phyloP scores from a whole-genome alignment of 2,329 filamentous ascomycete genomes.

The Cercospora sp. region DNA sequence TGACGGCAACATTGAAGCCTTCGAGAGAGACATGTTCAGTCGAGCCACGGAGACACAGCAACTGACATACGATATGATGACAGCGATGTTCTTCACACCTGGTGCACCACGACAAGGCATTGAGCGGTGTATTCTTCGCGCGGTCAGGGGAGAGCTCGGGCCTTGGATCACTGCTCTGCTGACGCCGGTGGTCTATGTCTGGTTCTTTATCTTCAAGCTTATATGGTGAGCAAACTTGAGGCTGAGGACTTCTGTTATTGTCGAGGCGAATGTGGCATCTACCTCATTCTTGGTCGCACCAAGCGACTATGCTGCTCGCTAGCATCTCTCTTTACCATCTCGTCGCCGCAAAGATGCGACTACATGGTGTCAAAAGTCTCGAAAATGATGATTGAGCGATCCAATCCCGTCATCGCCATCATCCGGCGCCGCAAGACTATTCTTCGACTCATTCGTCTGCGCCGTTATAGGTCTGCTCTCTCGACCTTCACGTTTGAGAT shows the following conservation, averaged over 20 bases:
- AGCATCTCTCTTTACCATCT: background rate
- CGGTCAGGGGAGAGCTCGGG: constrained; percentile 28
- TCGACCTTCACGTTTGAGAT: constrained; percentile 37
- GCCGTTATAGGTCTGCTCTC: constrained; percentile 19
- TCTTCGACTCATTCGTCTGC: background rate
- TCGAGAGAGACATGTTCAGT: constrained; percentile 45
- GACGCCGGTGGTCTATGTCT: constrained; percentile 33
- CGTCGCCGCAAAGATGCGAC: background rate
- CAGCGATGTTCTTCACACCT: constrained; percentile 52
- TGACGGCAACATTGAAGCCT: too few species aligned
- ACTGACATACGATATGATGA: constrained; percentile 48
- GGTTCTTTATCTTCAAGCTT: constrained; percentile 37
- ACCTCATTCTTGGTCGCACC: background rate
- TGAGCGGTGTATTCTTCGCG: constrained; percentile 39
- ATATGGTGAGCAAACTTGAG: constrained; percentile 25
- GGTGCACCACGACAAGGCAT: constrained; percentile 50
- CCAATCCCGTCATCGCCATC: constrained; percentile 29
- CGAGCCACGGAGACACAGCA: constrained; percentile 40
- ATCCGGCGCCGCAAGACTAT: background rate
- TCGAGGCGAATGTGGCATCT: background rate
- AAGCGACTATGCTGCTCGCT: background rate
- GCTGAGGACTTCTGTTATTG: background rate
- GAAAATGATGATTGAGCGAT: constrained; percentile 32
- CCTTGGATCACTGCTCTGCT: constrained; percentile 24
- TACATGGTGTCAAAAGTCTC: constrained; percentile 32